A percentile compares a stretch with the other conserved stretches of the same genome.
Conservation (phyloP, 2,329 filamentous ascomycete genomes). For the Colletotrichum sp. region DNA sequence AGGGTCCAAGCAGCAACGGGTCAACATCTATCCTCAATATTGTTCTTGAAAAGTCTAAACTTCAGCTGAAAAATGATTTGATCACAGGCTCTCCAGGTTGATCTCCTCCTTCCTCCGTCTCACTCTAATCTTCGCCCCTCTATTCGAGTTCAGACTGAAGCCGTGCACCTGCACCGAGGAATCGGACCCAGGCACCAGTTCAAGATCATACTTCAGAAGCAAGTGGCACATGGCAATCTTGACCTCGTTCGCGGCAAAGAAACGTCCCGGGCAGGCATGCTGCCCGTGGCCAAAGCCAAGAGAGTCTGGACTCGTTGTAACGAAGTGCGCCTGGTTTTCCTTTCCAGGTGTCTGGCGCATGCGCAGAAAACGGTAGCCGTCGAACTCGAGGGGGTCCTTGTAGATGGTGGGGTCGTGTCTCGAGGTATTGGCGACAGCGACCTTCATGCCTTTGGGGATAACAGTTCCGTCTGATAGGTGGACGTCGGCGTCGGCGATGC, state of each 20-base stretch:
- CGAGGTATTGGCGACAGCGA: not conserved
- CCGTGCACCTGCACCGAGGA: not conserved
- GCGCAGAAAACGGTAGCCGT: not conserved
- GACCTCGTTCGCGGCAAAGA: conserved; percentile 50
- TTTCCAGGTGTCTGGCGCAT: not conserved
- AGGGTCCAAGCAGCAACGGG: not conserved
- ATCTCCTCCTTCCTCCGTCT: not conserved
- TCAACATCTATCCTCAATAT: not conserved
- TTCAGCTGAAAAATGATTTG: not conserved
- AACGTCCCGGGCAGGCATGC: conserved; percentile 23
- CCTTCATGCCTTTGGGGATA: not conserved
- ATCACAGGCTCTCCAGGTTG: not conserved
- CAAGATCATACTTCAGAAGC: conserved; percentile 43
- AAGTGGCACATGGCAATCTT: conserved; percentile 46
- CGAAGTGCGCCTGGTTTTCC: conserved; percentile 40
- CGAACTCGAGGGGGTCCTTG: not conserved
- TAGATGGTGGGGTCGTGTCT: not conserved
- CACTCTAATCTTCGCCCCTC: not conserved
- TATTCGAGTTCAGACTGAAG: not conserved
- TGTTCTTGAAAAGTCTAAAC: not conserved
- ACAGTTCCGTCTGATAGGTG: not conserved
- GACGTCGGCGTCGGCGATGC: not conserved
- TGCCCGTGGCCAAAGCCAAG: conserved; percentile 42
- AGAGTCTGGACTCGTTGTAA: conserved; percentile 39
- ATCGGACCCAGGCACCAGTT: not conserved